Conservation (phyloP, 495 filamentous ascomycete genomes). For the Acidiella bohemica region DNA sequence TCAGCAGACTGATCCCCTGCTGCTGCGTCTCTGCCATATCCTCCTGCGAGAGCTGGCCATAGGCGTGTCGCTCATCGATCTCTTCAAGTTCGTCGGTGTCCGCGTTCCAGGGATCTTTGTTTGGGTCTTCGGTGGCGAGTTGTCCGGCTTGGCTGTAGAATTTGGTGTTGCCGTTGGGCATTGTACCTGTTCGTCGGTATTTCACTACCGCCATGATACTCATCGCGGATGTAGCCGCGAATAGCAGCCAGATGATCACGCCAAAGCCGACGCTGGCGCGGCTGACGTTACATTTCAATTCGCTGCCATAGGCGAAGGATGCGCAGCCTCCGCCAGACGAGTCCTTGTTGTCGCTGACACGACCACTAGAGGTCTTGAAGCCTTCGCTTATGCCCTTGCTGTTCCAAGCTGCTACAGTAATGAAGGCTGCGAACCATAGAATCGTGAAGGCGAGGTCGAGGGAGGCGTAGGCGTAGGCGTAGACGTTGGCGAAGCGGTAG, state of each 20-base stretch:
- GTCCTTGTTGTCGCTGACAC: too few relatives aligned
- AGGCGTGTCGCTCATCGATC: constrained; percentile 1
- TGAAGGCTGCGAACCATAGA: constrained; percentile 76
- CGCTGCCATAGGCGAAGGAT: constrained; percentile 41
- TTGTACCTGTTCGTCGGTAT: constrained; percentile 61
- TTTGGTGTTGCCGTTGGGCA: constrained; percentile 43
- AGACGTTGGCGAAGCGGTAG: constrained; percentile 63
- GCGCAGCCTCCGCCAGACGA: constrained; percentile 39
- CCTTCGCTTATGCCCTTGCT: constrained; percentile 28
- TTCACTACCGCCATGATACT: constrained; percentile 67
- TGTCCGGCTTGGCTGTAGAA: constrained; percentile 3
- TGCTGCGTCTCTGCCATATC: too few relatives aligned
- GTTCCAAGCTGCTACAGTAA: constrained; percentile 60
- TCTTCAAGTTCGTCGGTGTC: constrained; percentile 21
- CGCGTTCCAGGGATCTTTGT: constrained; percentile 26
- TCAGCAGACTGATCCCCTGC: neutral
- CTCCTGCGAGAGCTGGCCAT: constrained; percentile 2
- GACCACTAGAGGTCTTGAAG: too few relatives aligned
- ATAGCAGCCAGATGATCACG: constrained; percentile 69
- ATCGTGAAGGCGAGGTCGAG: constrained; percentile 61
- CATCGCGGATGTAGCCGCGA: constrained; percentile 54
- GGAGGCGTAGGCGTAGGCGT: constrained; percentile 66
- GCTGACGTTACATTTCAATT: constrained; percentile 54
- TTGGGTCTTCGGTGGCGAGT: neutral
- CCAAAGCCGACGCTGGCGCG: constrained; percentile 66